Evolutionary conservation across 345 rosid genomes (phyloP).

Genomic region (Dipteronia dyeriana): DNA sequence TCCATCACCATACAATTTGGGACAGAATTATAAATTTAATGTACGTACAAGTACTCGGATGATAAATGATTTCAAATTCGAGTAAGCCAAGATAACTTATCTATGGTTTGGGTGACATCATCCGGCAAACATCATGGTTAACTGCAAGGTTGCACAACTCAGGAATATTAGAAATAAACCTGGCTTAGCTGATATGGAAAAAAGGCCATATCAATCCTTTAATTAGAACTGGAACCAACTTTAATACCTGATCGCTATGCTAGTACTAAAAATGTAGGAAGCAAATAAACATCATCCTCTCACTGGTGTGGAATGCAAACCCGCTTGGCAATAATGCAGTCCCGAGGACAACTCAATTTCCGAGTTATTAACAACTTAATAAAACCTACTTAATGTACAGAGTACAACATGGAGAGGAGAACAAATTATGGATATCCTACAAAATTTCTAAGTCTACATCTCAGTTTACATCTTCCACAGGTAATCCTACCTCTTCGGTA

Average conservation of each 20-base stretch:
- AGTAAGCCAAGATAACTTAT: not conserved
- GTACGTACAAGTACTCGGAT: too few relatives aligned
- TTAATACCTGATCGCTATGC: not conserved
- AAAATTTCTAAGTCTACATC: conserved; percentile 24
- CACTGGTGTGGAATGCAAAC: too few relatives aligned
- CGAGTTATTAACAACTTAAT: conserved; percentile 12
- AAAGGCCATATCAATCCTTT: too few relatives aligned
- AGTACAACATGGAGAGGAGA: conserved; percentile 13
- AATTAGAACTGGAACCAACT: too few relatives aligned
- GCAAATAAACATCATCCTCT: not conserved
- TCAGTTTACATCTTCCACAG: conserved; percentile 28
- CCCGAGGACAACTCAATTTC: not conserved
- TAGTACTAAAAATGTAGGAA: not conserved
- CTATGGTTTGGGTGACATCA: not conserved
- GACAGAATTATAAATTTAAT: not conserved
- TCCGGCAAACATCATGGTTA: not conserved
- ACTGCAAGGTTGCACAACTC: not conserved
- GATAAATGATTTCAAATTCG: not conserved
- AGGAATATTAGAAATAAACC: not conserved
- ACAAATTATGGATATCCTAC: conserved; percentile 9
- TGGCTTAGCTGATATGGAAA: too few relatives aligned
- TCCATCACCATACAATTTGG: not conserved
- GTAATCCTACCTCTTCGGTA: conserved; percentile 25
- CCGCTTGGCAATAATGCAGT: not conserved
- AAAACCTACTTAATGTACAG: conserved; percentile 30